phyloP scores from a whole-genome alignment of 2,329 filamentous ascomycete genomes.

The Cadophora malorum region DNA sequence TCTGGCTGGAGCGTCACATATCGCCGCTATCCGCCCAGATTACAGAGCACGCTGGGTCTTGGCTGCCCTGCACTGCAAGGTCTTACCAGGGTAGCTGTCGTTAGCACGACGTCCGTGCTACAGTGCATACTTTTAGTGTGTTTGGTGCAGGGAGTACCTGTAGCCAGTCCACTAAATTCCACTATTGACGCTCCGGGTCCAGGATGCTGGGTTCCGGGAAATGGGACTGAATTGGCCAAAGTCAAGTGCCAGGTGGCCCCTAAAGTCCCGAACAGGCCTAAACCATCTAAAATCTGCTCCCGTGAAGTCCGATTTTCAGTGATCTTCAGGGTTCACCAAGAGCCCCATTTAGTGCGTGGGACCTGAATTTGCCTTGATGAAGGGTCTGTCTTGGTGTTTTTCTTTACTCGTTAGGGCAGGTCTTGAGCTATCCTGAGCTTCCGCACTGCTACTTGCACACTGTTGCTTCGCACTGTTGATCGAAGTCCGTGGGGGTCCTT shows the following conservation, averaged over 20 bases:
- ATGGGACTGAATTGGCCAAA: constrained; percentile 14
- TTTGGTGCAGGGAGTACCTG: constrained; percentile 10
- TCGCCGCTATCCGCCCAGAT: constrained; percentile 19
- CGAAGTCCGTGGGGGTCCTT: constrained; percentile 25
- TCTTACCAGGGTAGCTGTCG: constrained; percentile 16
- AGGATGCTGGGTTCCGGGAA: constrained; percentile 33
- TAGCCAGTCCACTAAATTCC: constrained; percentile 18
- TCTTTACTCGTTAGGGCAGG: constrained; percentile 10
- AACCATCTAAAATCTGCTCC: constrained; percentile 1
- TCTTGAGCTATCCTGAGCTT: background rate
- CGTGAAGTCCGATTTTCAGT: background rate
- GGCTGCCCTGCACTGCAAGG: constrained; percentile 12
- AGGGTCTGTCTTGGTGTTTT: constrained; percentile 10
- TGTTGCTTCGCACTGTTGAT: background rate
- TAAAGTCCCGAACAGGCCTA: background rate
- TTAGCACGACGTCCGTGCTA: constrained; percentile 21
- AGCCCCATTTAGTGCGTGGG: constrained; percentile 11
- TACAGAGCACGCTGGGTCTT: constrained; percentile 18
- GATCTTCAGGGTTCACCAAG: constrained; percentile 15
- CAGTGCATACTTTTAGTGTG: constrained; percentile 14
- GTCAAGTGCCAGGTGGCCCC: background rate
- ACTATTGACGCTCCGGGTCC: constrained; percentile 36
- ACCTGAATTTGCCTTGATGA: background rate
- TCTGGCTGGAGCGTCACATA: constrained; percentile 20
- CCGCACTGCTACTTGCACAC: background rate